Base-by-base conservation (phyloP, 2,329 filamentous ascomycete species). In the Pseudogymnoascus sp. region DNA sequence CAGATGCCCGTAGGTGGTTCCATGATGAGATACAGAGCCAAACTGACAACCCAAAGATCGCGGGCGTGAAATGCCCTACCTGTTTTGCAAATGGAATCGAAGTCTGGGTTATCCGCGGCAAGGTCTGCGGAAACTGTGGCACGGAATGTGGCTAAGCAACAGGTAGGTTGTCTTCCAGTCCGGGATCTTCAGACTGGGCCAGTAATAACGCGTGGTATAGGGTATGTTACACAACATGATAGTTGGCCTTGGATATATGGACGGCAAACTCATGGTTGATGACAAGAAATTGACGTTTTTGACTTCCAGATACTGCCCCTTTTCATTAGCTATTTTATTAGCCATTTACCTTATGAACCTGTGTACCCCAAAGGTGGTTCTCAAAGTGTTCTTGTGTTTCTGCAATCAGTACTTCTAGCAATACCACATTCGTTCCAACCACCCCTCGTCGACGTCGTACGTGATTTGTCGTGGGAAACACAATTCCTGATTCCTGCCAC, bases 61-160 rank as follows among this genome's bases (percentile, higher is more conserved):
- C 81, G 4, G 82, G 82, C 8, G 80, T 82, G 25, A 76, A 77
- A 68, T 84, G 82, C 71, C 80, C 81, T 60, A 83, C 77, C 4
- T 84, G 82, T 68, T 76, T 77, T 61, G 71, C 74, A 45, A 74
- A 76, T 54, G 82, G 82, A 65, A 76, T 79, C 66, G 82, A 83
- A 69, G 79, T 81, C 48, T 84, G 82, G 82, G 82, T 84, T 23
- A 81, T 83, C 66, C 81, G 80, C 34, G 82, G 82, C 62, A 78
- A 79, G 64, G 74, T 75, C 61, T 84, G 82, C 69, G 78, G 78
- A 34, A 78, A 80, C 67, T 83, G 81, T 72, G 80, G 81, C 61
- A 81, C 80, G 23, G 77, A 79, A 37, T 73, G 73, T 67, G 74
- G 73, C 65, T 75, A 71, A 54, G 25, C 14, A 54, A 19, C 7